Percentiles rank a stretch among this genome's conserved stretches.
Conservation (phyloP, 1,284 basidiomycete species). For the Coniferiporia sulphurascens region DNA sequence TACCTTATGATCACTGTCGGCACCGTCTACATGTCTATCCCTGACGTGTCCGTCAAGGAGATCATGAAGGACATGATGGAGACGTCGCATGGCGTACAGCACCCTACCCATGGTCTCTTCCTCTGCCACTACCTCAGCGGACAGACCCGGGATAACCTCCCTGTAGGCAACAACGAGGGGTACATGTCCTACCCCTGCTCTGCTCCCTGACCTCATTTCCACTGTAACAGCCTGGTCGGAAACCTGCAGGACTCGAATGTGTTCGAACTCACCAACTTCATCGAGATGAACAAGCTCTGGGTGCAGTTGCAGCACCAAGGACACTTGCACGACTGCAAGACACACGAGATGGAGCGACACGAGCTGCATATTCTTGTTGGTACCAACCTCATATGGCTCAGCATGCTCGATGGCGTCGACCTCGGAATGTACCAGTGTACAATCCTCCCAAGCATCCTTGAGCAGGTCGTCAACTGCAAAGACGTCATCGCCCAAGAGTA, state of each 20-base stretch:
- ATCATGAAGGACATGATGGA: slow-evolving; percentile 99
- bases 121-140: slow-evolving; percentile 71
- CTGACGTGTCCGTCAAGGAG: slow-evolving; percentile 93
- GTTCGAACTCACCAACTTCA: slow-evolving; percentile 94
- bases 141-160: slow-evolving; percentile 69
- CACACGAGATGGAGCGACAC: slow-evolving; percentile 89
- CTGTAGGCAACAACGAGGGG: slow-evolving; percentile 75
- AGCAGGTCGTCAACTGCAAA: slow-evolving; percentile 95
- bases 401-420: slow-evolving; percentile 91
- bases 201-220: background rate
- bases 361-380: slow-evolving; percentile 93
- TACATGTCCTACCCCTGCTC: slow-evolving; percentile 35
- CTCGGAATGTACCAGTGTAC: slow-evolving; percentile 79
- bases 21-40: slow-evolving; percentile 36
- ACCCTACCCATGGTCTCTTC: slow-evolving; percentile 90
- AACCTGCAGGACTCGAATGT: slow-evolving; percentile 90
- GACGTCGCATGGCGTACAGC: slow-evolving; percentile 92
- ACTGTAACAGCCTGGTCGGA: slow-evolving; percentile 62
- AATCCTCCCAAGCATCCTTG: slow-evolving; percentile 86
- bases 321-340: slow-evolving; percentile 93
- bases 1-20: slow-evolving; percentile 98
- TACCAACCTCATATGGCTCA: slow-evolving; percentile 90
- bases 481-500: slow-evolving; percentile 98
- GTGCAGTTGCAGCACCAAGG: slow-evolving; percentile 89
- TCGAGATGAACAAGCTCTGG: slow-evolving; percentile 99